phyloP scores from a whole-genome alignment of 495 filamentous ascomycete genomes.

The Parathielavia appendiculata region DNA sequence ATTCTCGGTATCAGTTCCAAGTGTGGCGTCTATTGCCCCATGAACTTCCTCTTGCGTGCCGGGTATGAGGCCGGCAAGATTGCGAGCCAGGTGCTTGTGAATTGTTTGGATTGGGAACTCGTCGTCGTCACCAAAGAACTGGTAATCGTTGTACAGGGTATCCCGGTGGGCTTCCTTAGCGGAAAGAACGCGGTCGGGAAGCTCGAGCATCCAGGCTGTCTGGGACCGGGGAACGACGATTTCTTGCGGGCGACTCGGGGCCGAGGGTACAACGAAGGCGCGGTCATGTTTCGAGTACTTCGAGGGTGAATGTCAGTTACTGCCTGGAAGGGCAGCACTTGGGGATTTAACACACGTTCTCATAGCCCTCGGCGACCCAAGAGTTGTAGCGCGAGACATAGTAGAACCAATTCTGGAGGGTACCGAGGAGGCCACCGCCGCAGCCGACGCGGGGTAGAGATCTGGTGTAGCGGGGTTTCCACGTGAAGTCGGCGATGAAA shows the following conservation, averaged over 20 bases:
- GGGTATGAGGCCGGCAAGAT: slow-evolving; percentile 31
- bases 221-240: slow-evolving; percentile 35
- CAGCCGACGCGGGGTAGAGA: slow-evolving; percentile 33
- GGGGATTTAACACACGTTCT: slow-evolving; percentile 22
- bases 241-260: slow-evolving; percentile 30
- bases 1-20: slow-evolving; percentile 31
- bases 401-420: slow-evolving; percentile 30
- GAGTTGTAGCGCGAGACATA: slow-evolving; percentile 27
- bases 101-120: slow-evolving; percentile 31
- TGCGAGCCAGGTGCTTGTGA: slow-evolving; percentile 35
- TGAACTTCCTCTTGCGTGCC: slow-evolving; percentile 32
- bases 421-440: slow-evolving; percentile 25
- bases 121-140: slow-evolving; percentile 32
- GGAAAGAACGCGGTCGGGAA: slow-evolving; percentile 32
- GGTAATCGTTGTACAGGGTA: slow-evolving; percentile 29
- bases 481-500: slow-evolving; percentile 33
- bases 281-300: slow-evolving; percentile 33
- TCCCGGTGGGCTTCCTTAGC: slow-evolving; percentile 30
- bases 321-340: neutral
- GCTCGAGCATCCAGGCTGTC: slow-evolving; percentile 35
- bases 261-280: slow-evolving; percentile 31
- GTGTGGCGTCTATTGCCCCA: slow-evolving; percentile 25
- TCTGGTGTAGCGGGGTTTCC: slow-evolving; percentile 30
- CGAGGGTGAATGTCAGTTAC: slow-evolving; percentile 3
- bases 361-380: slow-evolving; percentile 35